Base-by-base conservation (phyloP, 495 filamentous ascomycete species). In the Xylaria sp. region DNA sequence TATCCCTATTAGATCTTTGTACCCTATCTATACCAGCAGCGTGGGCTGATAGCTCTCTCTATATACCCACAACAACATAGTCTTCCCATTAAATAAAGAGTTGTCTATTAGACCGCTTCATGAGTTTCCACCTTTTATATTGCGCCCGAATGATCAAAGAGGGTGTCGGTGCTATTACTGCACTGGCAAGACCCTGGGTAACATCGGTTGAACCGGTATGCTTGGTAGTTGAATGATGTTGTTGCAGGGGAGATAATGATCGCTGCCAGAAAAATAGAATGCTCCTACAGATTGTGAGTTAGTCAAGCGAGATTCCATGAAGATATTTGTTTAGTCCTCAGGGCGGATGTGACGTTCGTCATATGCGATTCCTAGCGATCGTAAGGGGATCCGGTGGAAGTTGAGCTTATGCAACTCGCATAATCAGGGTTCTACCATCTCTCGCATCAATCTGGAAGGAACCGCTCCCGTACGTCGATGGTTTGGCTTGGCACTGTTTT, bases 211-310 rank as follows among this genome's bases (percentile, higher is more conserved):
- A n/a, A 52, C 15, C 21, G 66, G 40, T n/a, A 40, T 53, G 29
- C 1, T 68, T 17, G 66, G 66, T 35, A 68, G 40, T 26, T 67
- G 72, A 41, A 78, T 63, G 59, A 78, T 68, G 50, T 61, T 57
- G 62, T 74, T 73, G 66, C 74, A 78, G 11, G 76, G 74, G 7
- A 74, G 72, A 37, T 69, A 69, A 33, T 70, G 41, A 21, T 67
- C 43, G 43, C 62, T 73, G 15, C 74, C 76, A 59, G 72, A 55
- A 41, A 78, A 74, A 66, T 76, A 76, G 70, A 78, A 64, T 43
- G 74, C 64, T 67, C 72, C 76, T 78, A 78, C 64, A 74, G 33
- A 64, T 44, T 31, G 31, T n/a, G n/a, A 31, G 29, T 67, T 67
- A 67, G 37, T 57, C 31, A 43, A 48, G 29, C 5, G 41, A 7